phyloP scores from a whole-genome alignment of 2,329 filamentous ascomycete genomes.

The Aspergillus hiratsukae region DNA sequence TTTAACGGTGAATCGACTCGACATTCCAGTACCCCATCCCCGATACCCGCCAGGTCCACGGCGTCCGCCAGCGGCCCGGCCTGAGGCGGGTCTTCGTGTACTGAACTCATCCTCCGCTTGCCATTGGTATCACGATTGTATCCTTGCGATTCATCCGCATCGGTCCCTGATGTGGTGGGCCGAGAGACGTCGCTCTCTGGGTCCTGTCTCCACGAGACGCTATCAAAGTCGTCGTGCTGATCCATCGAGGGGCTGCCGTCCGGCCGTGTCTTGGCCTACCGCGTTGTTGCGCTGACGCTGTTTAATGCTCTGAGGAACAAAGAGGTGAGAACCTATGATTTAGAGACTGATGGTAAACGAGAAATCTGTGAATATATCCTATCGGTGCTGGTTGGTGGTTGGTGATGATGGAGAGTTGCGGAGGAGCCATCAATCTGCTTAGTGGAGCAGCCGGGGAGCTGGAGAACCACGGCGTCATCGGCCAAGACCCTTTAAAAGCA shows the following conservation, averaged over 20 bases:
- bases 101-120: constrained; percentile 46
- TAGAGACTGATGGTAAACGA: not conserved
- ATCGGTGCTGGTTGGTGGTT: constrained; percentile 1
- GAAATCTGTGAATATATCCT: not conserved
- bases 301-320: not conserved
- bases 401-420: constrained; percentile 9
- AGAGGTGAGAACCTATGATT: not conserved
- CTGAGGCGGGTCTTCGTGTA: constrained; percentile 41
- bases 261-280: constrained; percentile 1
- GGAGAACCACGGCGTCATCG: constrained; percentile 21
- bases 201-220: constrained; percentile 71
- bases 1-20: constrained; percentile 79
- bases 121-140: constrained; percentile 42
- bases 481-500: not conserved
- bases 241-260: constrained; percentile 36
- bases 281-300: constrained; percentile 1
- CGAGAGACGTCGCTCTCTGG: constrained; percentile 44
- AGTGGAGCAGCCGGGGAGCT: constrained; percentile 6
- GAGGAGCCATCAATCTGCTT: constrained; percentile 3
- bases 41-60: constrained; percentile 61
- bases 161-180: constrained; percentile 39
- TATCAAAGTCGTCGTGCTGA: constrained; percentile 69
- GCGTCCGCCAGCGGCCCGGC: constrained; percentile 49
- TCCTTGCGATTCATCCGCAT: constrained; percentile 33
- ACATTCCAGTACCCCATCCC: constrained; percentile 74